Conservation (phyloP, 2,329 filamentous ascomycete species). For the Botryotinia narcissicola region DNA sequence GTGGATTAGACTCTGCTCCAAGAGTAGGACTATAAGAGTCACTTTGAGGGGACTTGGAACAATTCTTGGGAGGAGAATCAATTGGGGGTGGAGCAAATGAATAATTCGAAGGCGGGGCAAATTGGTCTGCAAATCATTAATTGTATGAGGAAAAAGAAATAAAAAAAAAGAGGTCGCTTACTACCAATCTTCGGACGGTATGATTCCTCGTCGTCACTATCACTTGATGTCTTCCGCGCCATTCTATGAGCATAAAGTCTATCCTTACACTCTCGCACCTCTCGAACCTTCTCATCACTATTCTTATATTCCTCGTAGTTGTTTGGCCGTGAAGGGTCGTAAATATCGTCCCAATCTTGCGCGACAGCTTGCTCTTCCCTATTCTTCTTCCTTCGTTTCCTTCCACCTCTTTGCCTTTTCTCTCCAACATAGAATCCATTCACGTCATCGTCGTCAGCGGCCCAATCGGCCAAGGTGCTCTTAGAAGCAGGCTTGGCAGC, state of each 20-base stretch:
- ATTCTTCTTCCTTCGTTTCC: constrained; percentile 65
- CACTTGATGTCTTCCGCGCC: constrained; percentile 47
- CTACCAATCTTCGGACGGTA: constrained; percentile 44
- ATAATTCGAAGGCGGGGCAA: constrained; percentile 58
- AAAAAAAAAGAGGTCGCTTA: constrained; percentile 38
- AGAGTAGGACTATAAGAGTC: constrained; percentile 27
- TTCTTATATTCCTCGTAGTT: constrained; percentile 80
- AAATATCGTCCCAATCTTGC: constrained; percentile 86
- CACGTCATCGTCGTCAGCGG: constrained; percentile 76
- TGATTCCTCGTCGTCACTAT: constrained; percentile 44
- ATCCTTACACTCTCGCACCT: constrained; percentile 82
- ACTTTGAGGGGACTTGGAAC: constrained; percentile 39
- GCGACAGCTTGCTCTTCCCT: constrained; percentile 59
- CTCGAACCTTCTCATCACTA: constrained; percentile 78
- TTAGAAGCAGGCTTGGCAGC: constrained; percentile 51
- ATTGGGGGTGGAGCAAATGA: constrained; percentile 56
- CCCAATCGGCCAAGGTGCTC: constrained; percentile 78
- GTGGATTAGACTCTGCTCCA: constrained; percentile 27
- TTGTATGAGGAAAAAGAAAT: not conserved
- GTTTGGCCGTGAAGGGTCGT: constrained; percentile 79
- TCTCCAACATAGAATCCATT: constrained; percentile 57
- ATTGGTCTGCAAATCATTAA: constrained; percentile 48
- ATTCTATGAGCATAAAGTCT: constrained; percentile 71
- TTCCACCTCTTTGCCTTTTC: constrained; percentile 70
- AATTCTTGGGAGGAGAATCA: constrained; percentile 43